Conservation (phyloP, 768 basidiomycete species). For the Trametes maxima region DNA sequence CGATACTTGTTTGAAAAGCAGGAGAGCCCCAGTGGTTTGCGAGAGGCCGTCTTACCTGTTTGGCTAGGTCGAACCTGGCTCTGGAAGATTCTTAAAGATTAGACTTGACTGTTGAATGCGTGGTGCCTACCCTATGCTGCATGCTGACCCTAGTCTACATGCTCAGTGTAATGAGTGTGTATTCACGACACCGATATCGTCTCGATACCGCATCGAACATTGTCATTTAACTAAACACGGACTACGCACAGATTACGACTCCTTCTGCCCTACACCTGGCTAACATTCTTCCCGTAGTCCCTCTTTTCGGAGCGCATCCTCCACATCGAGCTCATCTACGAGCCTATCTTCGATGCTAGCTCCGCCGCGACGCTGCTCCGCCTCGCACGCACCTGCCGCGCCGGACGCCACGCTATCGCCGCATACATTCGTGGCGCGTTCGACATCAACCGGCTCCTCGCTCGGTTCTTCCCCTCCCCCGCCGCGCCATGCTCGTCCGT, state of each 20-base stretch:
- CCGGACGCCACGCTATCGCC: conserved; percentile 17
- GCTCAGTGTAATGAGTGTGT: too few relatives aligned
- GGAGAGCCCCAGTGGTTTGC: too few relatives aligned
- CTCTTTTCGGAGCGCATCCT: conserved; percentile 20
- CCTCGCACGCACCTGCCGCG: conserved; percentile 19
- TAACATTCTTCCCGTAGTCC: not conserved
- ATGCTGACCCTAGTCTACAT: too few relatives aligned
- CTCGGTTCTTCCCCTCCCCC: conserved; percentile 40
- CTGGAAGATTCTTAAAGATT: too few relatives aligned
- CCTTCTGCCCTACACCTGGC: not conserved
- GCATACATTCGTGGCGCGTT: conserved; percentile 35
- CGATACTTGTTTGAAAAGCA: too few relatives aligned
- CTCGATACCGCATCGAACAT: too few relatives aligned
- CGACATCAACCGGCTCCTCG: conserved; percentile 39
- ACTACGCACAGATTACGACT: not conserved
- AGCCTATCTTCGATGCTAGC: conserved; percentile 18
- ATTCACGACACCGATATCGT: too few relatives aligned
- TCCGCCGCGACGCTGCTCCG: conserved; percentile 22
- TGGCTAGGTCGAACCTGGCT: too few relatives aligned
- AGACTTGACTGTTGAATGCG: too few relatives aligned
- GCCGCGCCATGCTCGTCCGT: conserved; percentile 20
- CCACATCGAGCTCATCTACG: conserved; percentile 15
- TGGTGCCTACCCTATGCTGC: too few relatives aligned
- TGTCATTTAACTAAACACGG: too few relatives aligned
- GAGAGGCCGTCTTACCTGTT: too few relatives aligned